Evolutionary conservation across 768 basidiomycete species (phyloP), one percentile per base, ranked within the genome.

Genomic region (Russula foetens): DNA sequence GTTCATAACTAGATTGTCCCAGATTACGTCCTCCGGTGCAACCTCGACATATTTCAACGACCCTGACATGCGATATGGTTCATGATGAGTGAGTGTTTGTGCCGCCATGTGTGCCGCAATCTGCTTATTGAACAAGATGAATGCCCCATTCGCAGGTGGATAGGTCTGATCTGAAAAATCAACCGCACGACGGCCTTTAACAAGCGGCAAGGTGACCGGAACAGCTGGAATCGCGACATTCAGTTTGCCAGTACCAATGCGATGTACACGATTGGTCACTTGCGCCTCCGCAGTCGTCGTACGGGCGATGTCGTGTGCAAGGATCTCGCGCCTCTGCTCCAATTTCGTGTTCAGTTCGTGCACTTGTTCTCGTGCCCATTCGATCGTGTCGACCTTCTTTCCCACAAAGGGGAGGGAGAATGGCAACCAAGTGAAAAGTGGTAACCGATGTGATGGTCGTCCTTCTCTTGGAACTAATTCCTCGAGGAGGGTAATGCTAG

Each of bases 41-140:
- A 95, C 85, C 71, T 97, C 95, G 43, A 86, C 80, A 69, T 85
- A 88, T 48, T 84, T 83, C 28, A 58, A 46, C 12, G 50, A 50
- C 19, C 76, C 75, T 17, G 79, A 77, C 92, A 98, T 97, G n/a
- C 83, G 76, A 66, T 91, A 91, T 31, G 92, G 92, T 56, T 84
- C 83, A 69, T 94, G 87, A 2, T 95, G 90, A 7, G 83, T 75
- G 43, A 94, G 74, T 6, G 78, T 76, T 72, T 94, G 85, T 38
- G 80, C 79, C 2, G 90, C 92, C 72, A 98, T 75, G 72, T 98
- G 94, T 17, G 95, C 94, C 3, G 90, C 88, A 62, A 97, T 90
- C 75, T 98, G 96, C 64, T 83, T 80, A 71, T 93, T 84, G 80
- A 98, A 98, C n/a, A 90, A 86, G 58, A 98, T 79, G 71, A 98